Evolutionary conservation across 2,329 filamentous ascomycete species (phyloP).

Genomic region (Phoma sp.): DNA sequence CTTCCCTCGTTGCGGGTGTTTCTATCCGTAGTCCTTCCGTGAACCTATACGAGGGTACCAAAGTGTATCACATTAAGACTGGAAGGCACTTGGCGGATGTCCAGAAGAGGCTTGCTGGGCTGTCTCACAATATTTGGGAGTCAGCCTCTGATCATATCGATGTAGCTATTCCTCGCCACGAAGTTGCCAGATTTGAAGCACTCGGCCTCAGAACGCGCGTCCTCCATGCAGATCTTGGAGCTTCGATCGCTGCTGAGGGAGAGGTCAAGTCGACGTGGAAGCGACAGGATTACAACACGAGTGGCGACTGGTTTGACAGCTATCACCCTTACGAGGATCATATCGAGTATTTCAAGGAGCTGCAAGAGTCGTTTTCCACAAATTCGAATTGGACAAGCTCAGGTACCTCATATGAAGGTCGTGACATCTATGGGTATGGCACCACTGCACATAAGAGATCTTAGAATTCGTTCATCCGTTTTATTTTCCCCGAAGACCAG

Average conservation of each 20-base stretch:
- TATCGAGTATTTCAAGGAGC: constrained; percentile 29
- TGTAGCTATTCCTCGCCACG: constrained; percentile 52
- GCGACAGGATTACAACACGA: constrained; percentile 27
- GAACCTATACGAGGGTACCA: constrained; percentile 50
- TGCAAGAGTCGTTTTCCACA: constrained; percentile 35
- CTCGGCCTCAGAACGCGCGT: constrained; percentile 45
- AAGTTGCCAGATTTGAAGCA: constrained; percentile 50
- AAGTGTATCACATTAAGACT: constrained; percentile 51
- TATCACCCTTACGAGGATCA: constrained; percentile 45
- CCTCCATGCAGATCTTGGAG: constrained; percentile 55
- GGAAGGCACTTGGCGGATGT: constrained; percentile 43
- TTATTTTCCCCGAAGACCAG: background rate
- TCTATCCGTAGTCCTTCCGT: constrained; percentile 33
- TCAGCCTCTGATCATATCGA: constrained; percentile 49
- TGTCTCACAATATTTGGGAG: constrained; percentile 50
- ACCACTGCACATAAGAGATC: too few species aligned
- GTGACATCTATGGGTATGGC: constrained; percentile 36
- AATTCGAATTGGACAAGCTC: constrained; percentile 41
- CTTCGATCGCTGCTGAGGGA: constrained; percentile 53
- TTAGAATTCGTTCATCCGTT: background rate
- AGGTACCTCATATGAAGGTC: constrained; percentile 41
- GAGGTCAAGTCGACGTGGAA: constrained; percentile 51
- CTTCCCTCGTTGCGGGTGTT: constrained; percentile 26
- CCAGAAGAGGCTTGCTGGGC: constrained; percentile 43
- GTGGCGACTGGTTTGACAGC: constrained; percentile 39